Evolutionary conservation across 768 basidiomycete species (phyloP).

Genomic region (Mycena latifolia): DNA sequence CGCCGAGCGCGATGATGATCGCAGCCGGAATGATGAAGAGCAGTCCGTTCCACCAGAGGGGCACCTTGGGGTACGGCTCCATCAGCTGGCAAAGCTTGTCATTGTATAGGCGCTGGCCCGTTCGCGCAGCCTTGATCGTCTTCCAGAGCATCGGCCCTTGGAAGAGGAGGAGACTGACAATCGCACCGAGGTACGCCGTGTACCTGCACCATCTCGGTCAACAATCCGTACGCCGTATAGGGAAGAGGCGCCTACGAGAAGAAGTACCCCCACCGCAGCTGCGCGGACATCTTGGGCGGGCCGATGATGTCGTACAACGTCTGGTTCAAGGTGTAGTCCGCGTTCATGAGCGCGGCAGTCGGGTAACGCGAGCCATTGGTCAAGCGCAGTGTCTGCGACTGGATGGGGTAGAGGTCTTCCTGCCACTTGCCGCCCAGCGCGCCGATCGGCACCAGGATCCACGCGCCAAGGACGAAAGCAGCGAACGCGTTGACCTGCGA

Average conservation of each 20-base stretch:
- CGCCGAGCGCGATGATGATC: slow-evolving; percentile 35
- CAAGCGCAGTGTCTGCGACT: slow-evolving; percentile 35
- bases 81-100: slow-evolving; percentile 43
- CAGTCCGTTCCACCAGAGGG: slow-evolving; percentile 41
- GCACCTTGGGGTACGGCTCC: slow-evolving; percentile 38
- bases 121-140: slow-evolving; percentile 24
- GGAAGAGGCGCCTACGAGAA: slow-evolving; percentile 1
- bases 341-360: slow-evolving; percentile 37
- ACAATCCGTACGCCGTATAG: too few species aligned
- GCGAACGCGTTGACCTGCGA: slow-evolving; percentile 40
- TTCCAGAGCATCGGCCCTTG: slow-evolving; percentile 39
- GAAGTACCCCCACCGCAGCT: slow-evolving; percentile 39
- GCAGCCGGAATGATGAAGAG: slow-evolving; percentile 36
- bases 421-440: slow-evolving; percentile 40
- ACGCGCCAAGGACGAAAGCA: slow-evolving; percentile 38
- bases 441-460: slow-evolving; percentile 40
- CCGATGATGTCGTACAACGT: slow-evolving; percentile 34
- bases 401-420: slow-evolving; percentile 39
- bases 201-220: slow-evolving; percentile 22
- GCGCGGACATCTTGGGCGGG: slow-evolving; percentile 41
- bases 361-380: slow-evolving; percentile 39
- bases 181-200: slow-evolving; percentile 40
- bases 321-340: slow-evolving; percentile 36
- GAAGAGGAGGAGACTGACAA: slow-evolving; percentile 39
- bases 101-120: slow-evolving; percentile 21